phyloP scores from a whole-genome alignment of 305 asterid genomes.

The Solanum aculeatissimum region DNA sequence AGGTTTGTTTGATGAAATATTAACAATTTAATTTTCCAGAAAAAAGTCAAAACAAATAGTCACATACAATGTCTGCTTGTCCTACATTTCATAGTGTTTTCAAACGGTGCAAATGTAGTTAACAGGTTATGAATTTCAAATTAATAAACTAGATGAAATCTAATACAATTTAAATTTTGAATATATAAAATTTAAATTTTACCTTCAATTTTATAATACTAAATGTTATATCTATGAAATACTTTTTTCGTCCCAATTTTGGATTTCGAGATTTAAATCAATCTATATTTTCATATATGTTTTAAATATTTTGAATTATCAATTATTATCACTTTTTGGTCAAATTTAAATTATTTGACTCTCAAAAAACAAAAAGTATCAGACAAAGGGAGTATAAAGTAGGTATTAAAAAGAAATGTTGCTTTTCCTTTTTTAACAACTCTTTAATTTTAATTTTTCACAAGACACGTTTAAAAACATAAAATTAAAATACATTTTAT shows the following conservation, averaged over 20 bases:
- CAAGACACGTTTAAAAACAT: fast-evolving
- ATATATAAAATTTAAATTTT: not conserved
- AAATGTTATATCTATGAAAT: not conserved
- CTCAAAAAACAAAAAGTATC: too few species aligned
- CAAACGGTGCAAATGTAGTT: not conserved
- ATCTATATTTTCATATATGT: too few species aligned
- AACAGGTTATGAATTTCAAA: not conserved
- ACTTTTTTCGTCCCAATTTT: too few species aligned
- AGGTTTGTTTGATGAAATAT: not conserved
- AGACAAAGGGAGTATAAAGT: too few species aligned
- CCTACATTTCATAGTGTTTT: not conserved
- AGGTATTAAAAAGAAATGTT: not conserved
- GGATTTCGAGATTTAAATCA: too few species aligned
- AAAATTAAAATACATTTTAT: not conserved
- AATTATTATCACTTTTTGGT: too few species aligned
- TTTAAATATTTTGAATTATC: too few species aligned
- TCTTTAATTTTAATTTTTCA: not conserved
- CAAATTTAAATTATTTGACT: too few species aligned
- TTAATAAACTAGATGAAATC: not conserved
- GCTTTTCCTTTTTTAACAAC: not conserved
- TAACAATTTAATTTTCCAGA: not conserved
- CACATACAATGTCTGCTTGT: not conserved
- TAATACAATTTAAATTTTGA: not conserved
- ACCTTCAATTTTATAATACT: not conserved
- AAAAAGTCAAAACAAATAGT: not conserved